phyloP scores from a whole-genome alignment of 2,329 filamentous ascomycete genomes.

The Orbilia brochopaga region DNA sequence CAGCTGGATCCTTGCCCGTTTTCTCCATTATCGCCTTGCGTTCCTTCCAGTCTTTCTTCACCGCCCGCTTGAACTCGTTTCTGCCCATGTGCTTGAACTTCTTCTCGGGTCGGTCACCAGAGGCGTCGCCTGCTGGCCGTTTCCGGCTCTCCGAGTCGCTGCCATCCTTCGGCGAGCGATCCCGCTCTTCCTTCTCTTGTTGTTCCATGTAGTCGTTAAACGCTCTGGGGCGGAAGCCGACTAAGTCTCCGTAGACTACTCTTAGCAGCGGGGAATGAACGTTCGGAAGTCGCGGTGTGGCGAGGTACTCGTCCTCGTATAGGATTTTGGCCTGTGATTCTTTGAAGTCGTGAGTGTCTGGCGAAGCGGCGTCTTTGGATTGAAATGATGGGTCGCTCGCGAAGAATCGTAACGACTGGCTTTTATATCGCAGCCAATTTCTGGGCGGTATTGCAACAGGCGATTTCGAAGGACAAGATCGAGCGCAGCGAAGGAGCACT shows the following conservation, averaged over 20 bases:
- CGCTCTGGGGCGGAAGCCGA: conserved; percentile 36
- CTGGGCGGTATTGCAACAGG: neutral
- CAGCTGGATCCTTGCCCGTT: conserved; percentile 15
- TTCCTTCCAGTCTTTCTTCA: conserved; percentile 43
- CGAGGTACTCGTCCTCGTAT: conserved; percentile 36
- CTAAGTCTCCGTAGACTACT: conserved; percentile 27
- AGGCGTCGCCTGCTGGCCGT: conserved; percentile 10
- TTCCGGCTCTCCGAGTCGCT: conserved; percentile 10
- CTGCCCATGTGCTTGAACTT: conserved; percentile 43
- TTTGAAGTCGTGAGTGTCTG: neutral
- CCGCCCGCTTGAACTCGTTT: conserved; percentile 39
- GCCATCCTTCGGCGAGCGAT: conserved; percentile 5
- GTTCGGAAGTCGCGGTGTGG: conserved; percentile 14
- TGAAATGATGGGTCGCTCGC: neutral
- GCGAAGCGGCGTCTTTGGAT: neutral
- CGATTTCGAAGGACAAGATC: neutral
- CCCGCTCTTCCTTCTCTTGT: conserved; percentile 19
- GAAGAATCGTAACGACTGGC: neutral
- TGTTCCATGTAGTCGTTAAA: conserved; percentile 47
- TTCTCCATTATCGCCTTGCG: conserved; percentile 22
- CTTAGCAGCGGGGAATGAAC: neutral
- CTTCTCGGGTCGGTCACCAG: conserved; percentile 23
- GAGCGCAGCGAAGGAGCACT: neutral
- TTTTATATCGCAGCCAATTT: neutral
- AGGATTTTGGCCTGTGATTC: neutral